Evolutionary conservation across 768 basidiomycete genomes (phyloP).

Genomic region (Agrocybe praecox): DNA sequence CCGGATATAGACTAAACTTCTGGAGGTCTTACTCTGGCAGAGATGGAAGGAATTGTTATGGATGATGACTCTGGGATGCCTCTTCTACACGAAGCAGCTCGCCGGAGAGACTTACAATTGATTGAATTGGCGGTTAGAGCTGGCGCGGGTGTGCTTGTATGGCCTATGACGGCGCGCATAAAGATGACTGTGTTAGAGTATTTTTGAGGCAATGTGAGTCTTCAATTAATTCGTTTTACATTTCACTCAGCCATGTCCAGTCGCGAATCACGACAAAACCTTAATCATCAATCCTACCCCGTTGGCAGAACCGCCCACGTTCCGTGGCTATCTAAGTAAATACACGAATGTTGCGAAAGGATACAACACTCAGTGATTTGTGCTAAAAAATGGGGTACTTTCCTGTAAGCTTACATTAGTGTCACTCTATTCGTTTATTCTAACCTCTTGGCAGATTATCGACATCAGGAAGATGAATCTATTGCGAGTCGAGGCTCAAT

Average conservation of each 20-base stretch:
- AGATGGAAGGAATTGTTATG: conserved; percentile 50
- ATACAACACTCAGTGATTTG: conserved; percentile 91
- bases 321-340: conserved; percentile 86
- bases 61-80: conserved; percentile 79
- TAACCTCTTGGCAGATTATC: conserved; percentile 60
- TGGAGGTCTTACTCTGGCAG: conserved; percentile 62
- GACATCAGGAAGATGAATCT: conserved; percentile 88
- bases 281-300: conserved; percentile 53
- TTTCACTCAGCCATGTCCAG: conserved; percentile 34
- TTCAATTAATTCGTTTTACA: not conserved
- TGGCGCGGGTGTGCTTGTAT: conserved; percentile 87
- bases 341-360: conserved; percentile 93
- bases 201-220: conserved; percentile 83
- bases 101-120: conserved; percentile 75
- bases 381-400: conserved; percentile 82
- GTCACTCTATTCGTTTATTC: not conserved
- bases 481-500: conserved; percentile 87
- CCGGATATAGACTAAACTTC: conserved; percentile 51
- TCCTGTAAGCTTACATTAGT: conserved; percentile 61
- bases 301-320: conserved; percentile 53
- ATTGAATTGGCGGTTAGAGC: conserved; percentile 85
- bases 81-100: conserved; percentile 85
- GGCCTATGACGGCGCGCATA: conserved; percentile 68
- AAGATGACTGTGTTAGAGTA: conserved; percentile 79
- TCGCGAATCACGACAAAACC: conserved; percentile 79